These are phyloP conservation scores for Kockovaella imperatae DNA, from an alignment of 768 basidiomycete genomes.

Conservation along the genomic window DNA sequence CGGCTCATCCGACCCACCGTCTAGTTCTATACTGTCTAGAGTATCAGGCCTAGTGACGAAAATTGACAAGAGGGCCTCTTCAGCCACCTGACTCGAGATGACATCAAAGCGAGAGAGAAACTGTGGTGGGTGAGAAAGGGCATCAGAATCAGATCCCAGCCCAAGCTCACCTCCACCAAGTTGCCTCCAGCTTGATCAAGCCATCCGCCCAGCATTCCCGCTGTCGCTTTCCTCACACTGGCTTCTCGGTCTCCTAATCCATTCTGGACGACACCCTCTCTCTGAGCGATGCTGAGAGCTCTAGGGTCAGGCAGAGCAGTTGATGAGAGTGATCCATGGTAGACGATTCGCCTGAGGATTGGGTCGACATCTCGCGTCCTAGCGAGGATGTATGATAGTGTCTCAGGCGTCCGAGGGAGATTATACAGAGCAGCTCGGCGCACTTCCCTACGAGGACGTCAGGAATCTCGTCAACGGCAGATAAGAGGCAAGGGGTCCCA, in stretches of 20 bases:
- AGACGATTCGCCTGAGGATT: conserved; percentile 65
- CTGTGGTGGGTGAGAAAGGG: conserved; percentile 23
- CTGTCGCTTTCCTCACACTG: conserved; percentile 63
- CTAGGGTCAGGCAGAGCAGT: conserved; percentile 56
- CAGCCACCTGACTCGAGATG: conserved; percentile 51
- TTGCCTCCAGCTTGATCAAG: conserved; percentile 54
- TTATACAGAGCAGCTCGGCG: conserved; percentile 70
- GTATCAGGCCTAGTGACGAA: conserved; percentile 62
- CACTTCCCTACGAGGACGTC: conserved; percentile 58
- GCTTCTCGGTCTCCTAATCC: conserved; percentile 82
- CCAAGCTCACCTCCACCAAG: conserved; percentile 48
- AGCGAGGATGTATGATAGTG: conserved; percentile 60
- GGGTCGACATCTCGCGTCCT: conserved; percentile 75
- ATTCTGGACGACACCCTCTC: conserved; percentile 68
- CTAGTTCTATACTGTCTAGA: conserved; percentile 62
- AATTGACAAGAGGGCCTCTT: conserved; percentile 65
- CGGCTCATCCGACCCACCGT: conserved; percentile 49
- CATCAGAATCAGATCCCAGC: conserved; percentile 5
- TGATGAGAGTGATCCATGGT: conserved; percentile 57
- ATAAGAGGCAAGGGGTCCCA: background rate
- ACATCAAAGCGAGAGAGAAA: conserved; percentile 43
- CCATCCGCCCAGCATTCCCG: conserved; percentile 66
- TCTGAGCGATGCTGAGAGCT: conserved; percentile 60
- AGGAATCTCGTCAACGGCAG: background rate
- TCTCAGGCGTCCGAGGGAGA: conserved; percentile 54